Conservation (phyloP, 192 early-diverging fungal species). For the Kickxella alabastrina region DNA sequence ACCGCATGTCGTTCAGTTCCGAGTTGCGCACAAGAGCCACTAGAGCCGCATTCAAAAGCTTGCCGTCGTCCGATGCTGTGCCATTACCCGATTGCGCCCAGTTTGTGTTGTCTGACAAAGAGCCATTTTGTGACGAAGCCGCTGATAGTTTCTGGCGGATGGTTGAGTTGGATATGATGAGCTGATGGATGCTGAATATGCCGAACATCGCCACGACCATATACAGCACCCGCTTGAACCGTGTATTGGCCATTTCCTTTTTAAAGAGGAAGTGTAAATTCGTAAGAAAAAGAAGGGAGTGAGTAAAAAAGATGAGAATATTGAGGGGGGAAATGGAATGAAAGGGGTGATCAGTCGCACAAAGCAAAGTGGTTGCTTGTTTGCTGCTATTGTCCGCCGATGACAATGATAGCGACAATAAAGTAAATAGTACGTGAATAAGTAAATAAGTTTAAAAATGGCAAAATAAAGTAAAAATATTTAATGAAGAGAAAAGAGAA, state of each 20-base stretch:
- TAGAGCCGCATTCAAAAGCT: slow-evolving; percentile 37
- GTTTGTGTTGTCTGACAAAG: neutral
- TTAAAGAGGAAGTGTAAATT: slow-evolving; percentile 1
- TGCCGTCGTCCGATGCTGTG: neutral
- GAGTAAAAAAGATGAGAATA: slow-evolving; percentile 1
- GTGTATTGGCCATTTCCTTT: slow-evolving; percentile 5
- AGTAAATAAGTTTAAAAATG: neutral
- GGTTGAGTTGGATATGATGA: slow-evolving; percentile 2
- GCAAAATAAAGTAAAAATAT: no score
- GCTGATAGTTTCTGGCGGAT: neutral
- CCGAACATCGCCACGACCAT: slow-evolving; percentile 7
- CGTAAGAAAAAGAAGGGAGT: slow-evolving; percentile 2
- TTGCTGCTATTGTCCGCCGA: no score
- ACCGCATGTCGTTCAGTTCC: slow-evolving; percentile 59
- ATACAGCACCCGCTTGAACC: slow-evolving; percentile 13
- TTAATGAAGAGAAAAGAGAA: slow-evolving; percentile 4
- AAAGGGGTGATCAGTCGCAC: no score
- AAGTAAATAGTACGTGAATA: slow-evolving; percentile 2
- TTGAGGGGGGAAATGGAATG: no score
- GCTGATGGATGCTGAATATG: slow-evolving; percentile 10
- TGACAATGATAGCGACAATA: neutral
- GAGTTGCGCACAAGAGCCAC: slow-evolving; percentile 71
- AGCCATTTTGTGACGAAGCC: neutral
- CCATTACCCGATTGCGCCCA: slow-evolving; percentile 1
- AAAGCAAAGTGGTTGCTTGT: no score